Base-by-base conservation (phyloP, 495 filamentous ascomycete species). In the Penicillium waksmanii region DNA sequence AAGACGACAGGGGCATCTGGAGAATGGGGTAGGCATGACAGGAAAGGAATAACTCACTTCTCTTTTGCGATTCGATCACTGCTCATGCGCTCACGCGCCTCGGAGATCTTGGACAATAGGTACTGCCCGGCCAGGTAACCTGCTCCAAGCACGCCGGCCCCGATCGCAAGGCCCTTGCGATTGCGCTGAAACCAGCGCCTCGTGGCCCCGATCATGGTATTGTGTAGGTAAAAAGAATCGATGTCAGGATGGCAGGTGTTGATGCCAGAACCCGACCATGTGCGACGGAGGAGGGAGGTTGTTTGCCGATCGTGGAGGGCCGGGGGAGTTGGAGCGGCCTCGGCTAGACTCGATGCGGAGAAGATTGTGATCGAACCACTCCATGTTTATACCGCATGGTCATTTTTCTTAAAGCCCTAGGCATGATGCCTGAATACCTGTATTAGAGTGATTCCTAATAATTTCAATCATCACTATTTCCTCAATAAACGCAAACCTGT, bases 51-150 rank as follows among this genome's bases (percentile, higher is more conserved):
- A n/a, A 76, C 87, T 67, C 77, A 97, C 95, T 98, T 98, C 75
- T 98, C 95, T 64, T 89, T 89, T 46, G 96, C 91, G 70, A 97
- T 95, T 56, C 93, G 87, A 65, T 98, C 96, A 74, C 89, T 91
- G 71, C 86, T 95, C 91, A 96, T 93, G 68, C 93, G 93, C 79
- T 97, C 91, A 61, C 92, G 85, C 55, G 94, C 91, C 72, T 98
- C 93, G 34, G 88, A 88, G 59, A 98, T 85, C 83, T 96, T 98
- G 57, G 80, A 84, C 65, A 96, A 62, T 53, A 96, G 86, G 88
- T 97, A 98, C 76, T 96, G 89, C 19, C 89, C 91, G 27, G 91
- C 94, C 57, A 98, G 76, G 77, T 98, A 98, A 63, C 92, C 93
- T 63, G 87, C 93, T 53, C 93, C 93, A 62, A 96, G 74, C 53